Conservation (phyloP, 2,329 filamentous ascomycete genomes). For the Pestalotiopsis sp. region DNA sequence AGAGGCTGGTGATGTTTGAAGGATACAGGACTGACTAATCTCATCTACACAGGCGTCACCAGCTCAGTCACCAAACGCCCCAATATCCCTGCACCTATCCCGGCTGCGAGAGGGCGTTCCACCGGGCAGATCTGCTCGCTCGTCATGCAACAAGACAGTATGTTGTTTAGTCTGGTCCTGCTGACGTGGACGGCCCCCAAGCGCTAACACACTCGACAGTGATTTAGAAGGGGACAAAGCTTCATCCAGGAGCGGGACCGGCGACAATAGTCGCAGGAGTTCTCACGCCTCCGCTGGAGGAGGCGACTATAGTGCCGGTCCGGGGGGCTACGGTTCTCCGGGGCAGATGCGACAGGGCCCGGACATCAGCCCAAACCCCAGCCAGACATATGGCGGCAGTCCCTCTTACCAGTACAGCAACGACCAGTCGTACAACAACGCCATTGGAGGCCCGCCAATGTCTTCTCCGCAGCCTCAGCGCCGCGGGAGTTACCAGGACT, state of each 20-base stretch:
- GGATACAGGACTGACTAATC: conserved; percentile 23
- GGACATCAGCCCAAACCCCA: conserved; percentile 1
- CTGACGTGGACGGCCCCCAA: background rate
- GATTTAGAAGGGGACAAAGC: conserved; percentile 45
- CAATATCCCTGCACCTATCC: conserved; percentile 50
- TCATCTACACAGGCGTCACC: conserved; percentile 50
- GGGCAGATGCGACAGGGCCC: background rate
- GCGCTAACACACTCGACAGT: conserved; percentile 29
- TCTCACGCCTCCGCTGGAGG: conserved; percentile 24
- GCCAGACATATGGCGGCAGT: conserved; percentile 5
- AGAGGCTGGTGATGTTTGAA: background rate
- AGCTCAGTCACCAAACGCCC: conserved; percentile 59
- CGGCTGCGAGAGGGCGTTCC: conserved; percentile 58
- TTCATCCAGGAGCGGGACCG: conserved; percentile 24
- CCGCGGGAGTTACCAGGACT: conserved; percentile 16
- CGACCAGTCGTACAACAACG: conserved; percentile 8
- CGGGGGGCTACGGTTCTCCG: background rate
- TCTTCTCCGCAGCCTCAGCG: conserved; percentile 22
- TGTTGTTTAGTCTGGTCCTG: conserved; percentile 20
- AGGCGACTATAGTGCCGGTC: conserved; percentile 13
- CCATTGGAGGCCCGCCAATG: conserved; percentile 25
- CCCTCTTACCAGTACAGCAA: conserved; percentile 18
- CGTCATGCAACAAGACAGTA: conserved; percentile 56
- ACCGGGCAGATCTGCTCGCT: conserved; percentile 59
- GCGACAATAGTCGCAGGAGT: conserved; percentile 25